Evolutionary conservation across 306 rosid genomes (phyloP).

Genomic region (Luffa acutangula): DNA sequence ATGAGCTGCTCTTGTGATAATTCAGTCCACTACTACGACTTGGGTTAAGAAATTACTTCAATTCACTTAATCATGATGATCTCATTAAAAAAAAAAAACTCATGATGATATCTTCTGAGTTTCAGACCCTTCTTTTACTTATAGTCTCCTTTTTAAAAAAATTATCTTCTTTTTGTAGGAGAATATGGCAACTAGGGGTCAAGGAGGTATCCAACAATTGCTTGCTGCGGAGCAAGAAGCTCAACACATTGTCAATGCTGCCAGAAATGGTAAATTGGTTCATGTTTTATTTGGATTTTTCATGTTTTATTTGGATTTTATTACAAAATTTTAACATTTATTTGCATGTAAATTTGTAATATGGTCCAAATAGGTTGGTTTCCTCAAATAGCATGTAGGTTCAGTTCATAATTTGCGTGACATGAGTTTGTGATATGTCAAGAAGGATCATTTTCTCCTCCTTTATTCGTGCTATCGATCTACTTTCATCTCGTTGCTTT

Average conservation of each 20-base stretch:
- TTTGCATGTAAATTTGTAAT: neutral
- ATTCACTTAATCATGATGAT: neutral
- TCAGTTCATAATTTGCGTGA: neutral
- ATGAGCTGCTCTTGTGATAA: neutral
- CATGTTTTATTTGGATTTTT: neutral
- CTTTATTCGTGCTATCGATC: neutral
- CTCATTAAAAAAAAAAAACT: neutral
- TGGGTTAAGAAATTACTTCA: neutral
- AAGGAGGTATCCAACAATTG: constrained; percentile 96
- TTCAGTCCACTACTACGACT: neutral
- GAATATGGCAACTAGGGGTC: constrained; percentile 83
- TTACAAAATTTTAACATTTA: neutral
- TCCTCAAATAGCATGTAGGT: neutral
- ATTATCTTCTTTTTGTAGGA: constrained; percentile 3
- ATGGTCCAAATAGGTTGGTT: neutral
- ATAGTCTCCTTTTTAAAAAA: neutral
- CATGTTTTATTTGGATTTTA: neutral
- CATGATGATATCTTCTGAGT: neutral
- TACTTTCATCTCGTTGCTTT: neutral
- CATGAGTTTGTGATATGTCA: neutral
- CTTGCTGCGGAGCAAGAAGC: constrained; percentile 97
- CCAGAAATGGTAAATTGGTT: constrained; percentile 54
- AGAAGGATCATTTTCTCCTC: neutral
- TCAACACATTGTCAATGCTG: constrained; percentile 86
- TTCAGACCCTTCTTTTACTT: neutral